Evolutionary conservation across 768 basidiomycete genomes (phyloP), one percentile per base, ranked within the genome.

Genomic region (Boletus tomentosulus): DNA sequence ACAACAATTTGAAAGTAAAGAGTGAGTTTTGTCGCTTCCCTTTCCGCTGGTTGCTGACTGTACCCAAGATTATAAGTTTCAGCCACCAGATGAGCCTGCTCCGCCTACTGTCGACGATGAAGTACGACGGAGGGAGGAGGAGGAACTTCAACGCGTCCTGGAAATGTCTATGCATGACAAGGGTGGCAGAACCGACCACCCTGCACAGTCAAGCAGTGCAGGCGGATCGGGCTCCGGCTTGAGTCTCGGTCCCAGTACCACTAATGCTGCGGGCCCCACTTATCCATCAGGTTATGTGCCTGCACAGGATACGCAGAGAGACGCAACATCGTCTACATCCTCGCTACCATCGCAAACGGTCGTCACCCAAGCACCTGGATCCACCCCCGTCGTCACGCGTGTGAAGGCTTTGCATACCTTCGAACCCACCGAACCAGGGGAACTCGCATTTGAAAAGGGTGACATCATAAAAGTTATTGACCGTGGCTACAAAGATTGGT

Each of bases 381-480:
- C 65, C 2, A 30, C 62, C 39, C 58, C 67, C 13, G 78, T 87
- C 35, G 83, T 92, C 9, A 90, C 89, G 6, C 85, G 94, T 22
- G 96, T 96, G 7, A 80, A 87, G 33, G 96, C 95, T 0, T 66
- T 98, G 57, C 94, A 96, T 64, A 82, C 86, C 0, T 98, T 98
- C 60, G 84, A 89, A 46, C 87, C 93, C 0, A 85, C 87, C 0
- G 92, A 95, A 62, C 80, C 86, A 0, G 94, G 93, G 11, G 96
- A 98, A 66, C 79, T 98, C 2, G 85, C 86, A 1, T 96, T 98
- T 64, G 87, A 92, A 48, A 88, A 87, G 59, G 96, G 94, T 2
- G 95, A 97, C 59, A 77, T 96, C 44, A 93, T 98, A 75, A 92
- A 93, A 64, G 95, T 98, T 13, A 85, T 98, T 24, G 93, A 97